These are phyloP conservation scores for Scleromitrula shiraiana DNA, from an alignment of 2,329 filamentous ascomycete genomes.

Conservation along the genomic window DNA sequence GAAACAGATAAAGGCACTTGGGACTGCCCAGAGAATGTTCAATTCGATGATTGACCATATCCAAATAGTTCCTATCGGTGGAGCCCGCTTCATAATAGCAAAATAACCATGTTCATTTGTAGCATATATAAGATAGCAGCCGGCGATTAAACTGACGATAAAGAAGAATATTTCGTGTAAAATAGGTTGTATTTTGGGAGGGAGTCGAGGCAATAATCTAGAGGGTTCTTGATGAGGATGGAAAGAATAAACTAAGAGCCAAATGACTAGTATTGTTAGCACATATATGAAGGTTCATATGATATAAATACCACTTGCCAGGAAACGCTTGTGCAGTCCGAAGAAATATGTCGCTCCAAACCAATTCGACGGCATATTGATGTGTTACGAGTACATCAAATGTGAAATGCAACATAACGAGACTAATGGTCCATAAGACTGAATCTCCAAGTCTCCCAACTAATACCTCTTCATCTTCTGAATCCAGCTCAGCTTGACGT, in stretches of 20 bases:
- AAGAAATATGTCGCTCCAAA: constrained; percentile 45
- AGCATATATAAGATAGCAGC: constrained; percentile 73
- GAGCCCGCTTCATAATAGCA: constrained; percentile 83
- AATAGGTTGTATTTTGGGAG: constrained; percentile 37
- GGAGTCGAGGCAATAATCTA: constrained; percentile 42
- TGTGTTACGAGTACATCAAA: constrained; percentile 72
- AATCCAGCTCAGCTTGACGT: constrained; percentile 19
- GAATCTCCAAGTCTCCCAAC: constrained; percentile 37
- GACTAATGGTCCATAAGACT: constrained; percentile 49
- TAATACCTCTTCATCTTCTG: constrained; percentile 21
- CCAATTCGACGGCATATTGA: constrained; percentile 63
- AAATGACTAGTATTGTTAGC: constrained; percentile 29
- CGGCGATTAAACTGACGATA: constrained; percentile 48
- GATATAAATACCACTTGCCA: constrained; percentile 33
- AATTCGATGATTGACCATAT: constrained; percentile 89
- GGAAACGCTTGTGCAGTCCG: constrained; percentile 46
- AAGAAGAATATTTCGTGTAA: constrained; percentile 58
- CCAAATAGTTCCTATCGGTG: constrained; percentile 85
- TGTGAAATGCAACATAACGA: constrained; percentile 68
- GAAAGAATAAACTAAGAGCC: constrained; percentile 28
- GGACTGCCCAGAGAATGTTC: constrained; percentile 56
- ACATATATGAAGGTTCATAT: neutral
- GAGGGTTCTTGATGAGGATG: constrained; percentile 36
- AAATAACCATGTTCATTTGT: constrained; percentile 77
- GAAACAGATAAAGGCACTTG: constrained; percentile 37